These are phyloP conservation scores for Pseudozyma sp. DNA, from an alignment of 1,284 basidiomycete genomes.

Conservation along the genomic window DNA sequence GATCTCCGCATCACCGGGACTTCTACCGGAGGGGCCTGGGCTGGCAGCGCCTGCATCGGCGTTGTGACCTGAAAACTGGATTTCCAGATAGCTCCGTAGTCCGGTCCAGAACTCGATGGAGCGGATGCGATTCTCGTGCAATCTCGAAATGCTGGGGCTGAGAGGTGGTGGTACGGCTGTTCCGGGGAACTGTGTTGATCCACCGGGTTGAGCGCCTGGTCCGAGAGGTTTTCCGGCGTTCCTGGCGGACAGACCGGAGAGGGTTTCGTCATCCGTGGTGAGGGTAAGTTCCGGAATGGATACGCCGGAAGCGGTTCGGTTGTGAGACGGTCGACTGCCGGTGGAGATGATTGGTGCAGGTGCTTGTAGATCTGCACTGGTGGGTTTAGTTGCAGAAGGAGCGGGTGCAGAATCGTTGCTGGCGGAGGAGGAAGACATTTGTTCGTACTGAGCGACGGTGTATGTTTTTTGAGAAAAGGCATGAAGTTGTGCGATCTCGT, in stretches of 20 bases:
- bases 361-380: slow-evolving; percentile 26
- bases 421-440: slow-evolving; percentile 20
- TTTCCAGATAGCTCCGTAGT: slow-evolving; percentile 54
- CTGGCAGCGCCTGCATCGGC: slow-evolving; percentile 41
- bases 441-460: slow-evolving; percentile 56
- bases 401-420: slow-evolving; percentile 8
- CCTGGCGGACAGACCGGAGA: slow-evolving; percentile 27
- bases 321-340: slow-evolving; percentile 34
- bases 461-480: slow-evolving; percentile 70
- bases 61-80: slow-evolving; percentile 51
- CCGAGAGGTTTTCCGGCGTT: slow-evolving; percentile 33
- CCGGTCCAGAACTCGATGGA: slow-evolving; percentile 64
- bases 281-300: slow-evolving; percentile 65
- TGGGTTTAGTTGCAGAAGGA: slow-evolving; percentile 17
- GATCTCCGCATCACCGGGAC: slow-evolving; percentile 62
- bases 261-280: slow-evolving; percentile 61
- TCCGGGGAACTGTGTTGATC: slow-evolving; percentile 34
- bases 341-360: slow-evolving; percentile 35
- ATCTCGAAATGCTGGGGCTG: slow-evolving; percentile 56
- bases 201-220: slow-evolving; percentile 30
- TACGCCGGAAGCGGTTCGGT: slow-evolving; percentile 57
- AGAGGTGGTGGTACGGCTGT: slow-evolving; percentile 30
- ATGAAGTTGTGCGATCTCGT: slow-evolving; percentile 70
- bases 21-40: slow-evolving; percentile 34
- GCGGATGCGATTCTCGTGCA: slow-evolving; percentile 58